Percentiles rank a stretch among this genome's conserved stretches.
These are phyloP conservation scores for Metschnikowia chrysomelidarum DNA, from an alignment of 805 yeast species.

Conservation along the genomic window DNA sequence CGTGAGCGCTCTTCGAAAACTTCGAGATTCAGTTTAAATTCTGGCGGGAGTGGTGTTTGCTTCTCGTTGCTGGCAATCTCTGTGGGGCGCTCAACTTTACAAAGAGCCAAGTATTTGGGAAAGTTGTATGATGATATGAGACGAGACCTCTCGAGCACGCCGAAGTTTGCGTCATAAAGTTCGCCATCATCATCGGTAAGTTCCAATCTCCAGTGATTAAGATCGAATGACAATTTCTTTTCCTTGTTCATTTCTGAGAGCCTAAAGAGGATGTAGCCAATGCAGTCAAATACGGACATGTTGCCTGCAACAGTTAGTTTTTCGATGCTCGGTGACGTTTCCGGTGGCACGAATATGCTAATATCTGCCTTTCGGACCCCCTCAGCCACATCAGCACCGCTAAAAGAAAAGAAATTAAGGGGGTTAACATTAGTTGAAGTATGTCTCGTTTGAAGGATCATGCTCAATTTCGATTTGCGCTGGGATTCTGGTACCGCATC, in stretches of 20 bases:
- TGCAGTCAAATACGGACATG: slow-evolving; percentile 36
- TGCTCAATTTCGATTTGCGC: slow-evolving; percentile 26
- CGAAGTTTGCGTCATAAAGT: slow-evolving; percentile 81
- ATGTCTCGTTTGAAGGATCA: slow-evolving; percentile 39
- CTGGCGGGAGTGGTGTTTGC: slow-evolving; percentile 54
- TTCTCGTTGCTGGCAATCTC: slow-evolving; percentile 48
- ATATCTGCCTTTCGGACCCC: slow-evolving; percentile 16
- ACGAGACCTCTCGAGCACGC: slow-evolving; percentile 73
- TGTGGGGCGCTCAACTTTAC: slow-evolving; percentile 48
- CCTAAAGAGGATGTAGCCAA: slow-evolving; percentile 38
- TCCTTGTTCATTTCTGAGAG: slow-evolving; percentile 24
- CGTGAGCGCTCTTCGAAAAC: slow-evolving; percentile 15
- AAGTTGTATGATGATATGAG: slow-evolving; percentile 68
- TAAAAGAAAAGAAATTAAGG: slow-evolving; percentile 42
- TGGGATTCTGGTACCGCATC: slow-evolving; percentile 6
- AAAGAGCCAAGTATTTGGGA: slow-evolving; percentile 75
- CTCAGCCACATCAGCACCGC: slow-evolving; percentile 24
- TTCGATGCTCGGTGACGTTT: slow-evolving; percentile 23
- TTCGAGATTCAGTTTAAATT: slow-evolving; percentile 29
- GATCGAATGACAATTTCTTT: slow-evolving; percentile 35
- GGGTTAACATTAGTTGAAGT: slow-evolving; percentile 41
- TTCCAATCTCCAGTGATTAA: slow-evolving; percentile 73
- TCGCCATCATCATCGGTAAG: slow-evolving; percentile 94
- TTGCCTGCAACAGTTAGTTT: slow-evolving; percentile 26
- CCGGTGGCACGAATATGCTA: slow-evolving; percentile 37